Base-by-base conservation (phyloP, 169 alveolate genomes). In the Plasmodium cynomolgi region DNA sequence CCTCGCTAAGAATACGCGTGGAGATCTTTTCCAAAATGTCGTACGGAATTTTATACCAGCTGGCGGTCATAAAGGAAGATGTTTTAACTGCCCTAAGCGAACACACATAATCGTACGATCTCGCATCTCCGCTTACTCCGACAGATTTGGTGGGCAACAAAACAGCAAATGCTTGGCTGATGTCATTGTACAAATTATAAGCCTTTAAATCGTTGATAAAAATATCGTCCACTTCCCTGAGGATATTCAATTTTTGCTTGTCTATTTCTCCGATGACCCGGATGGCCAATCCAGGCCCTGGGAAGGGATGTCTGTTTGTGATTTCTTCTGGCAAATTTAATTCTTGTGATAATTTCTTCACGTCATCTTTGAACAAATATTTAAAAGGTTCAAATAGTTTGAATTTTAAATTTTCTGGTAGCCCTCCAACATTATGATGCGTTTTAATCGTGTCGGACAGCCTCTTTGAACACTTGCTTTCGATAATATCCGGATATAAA, bases 351-450 rank as follows among this genome's bases (percentile, higher is more conserved):
- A 96, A 92, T 62, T 72, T 93, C 81, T 96, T 92, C 34, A 96
- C 97, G 79, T 96, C 97, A 84, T 96, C 95, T 95, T 96, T 96
- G 86, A 96, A 96, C 20, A 96, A 88, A 86, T 84, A 91, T 34
- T 96, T 91, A 56, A 96, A 96, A 31, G 97, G 97, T 68, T 96
- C 97, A 23, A 96, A 93, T 68, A 96, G 95, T 73, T 96, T 96
- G 83, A 93, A 95, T 44, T 95, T 92, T 77, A 96, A 72, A 82
- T 95, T 95, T 44, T 86, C 95, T 33, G 97, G 97, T 33, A 96
- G 88, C 2, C 97, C 97, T 6, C 97, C 97, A 4, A 96, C 97
- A 83, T 96, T 96, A 91, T 96, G 97, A 93, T 96, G 97, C 9
- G 97, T 94, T 73, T 96, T 95, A 33, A 96, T 96, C 20, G 97